Evolutionary conservation across 1,139 yeast genomes (phyloP).

Genomic region (Kodamaea suecica): DNA sequence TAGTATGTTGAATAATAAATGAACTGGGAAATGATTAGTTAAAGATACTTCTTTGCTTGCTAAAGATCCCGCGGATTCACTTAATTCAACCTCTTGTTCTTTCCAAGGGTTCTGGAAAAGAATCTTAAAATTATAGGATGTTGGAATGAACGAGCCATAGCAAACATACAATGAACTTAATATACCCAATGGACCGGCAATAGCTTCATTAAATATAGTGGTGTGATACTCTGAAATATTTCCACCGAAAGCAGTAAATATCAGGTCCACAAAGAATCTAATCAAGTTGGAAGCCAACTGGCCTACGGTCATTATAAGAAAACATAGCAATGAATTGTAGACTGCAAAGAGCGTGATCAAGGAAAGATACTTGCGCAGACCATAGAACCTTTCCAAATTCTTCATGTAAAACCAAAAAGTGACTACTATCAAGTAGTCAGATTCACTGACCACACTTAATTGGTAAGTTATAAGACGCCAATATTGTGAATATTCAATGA

Average conservation of each 20-base stretch:
- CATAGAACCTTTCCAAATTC: conserved; percentile 61
- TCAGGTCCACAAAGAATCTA: conserved; percentile 22
- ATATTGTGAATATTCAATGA: conserved; percentile 59
- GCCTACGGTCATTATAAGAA: conserved; percentile 38
- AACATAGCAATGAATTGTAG: conserved; percentile 34
- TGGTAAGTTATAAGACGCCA: conserved; percentile 65
- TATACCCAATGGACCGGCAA: conserved; percentile 64
- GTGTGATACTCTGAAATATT: conserved; percentile 18
- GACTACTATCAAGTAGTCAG: conserved; percentile 55
- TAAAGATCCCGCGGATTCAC: conserved; percentile 1
- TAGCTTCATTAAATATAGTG: conserved; percentile 35
- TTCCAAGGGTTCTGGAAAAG: conserved; percentile 28
- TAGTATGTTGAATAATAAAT: conserved; percentile 50
- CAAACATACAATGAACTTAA: conserved; percentile 58
- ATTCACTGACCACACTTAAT: conserved; percentile 57
- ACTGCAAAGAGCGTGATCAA: conserved; percentile 30
- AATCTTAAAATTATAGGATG: conserved; percentile 56
- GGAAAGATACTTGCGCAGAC: conserved; percentile 56
- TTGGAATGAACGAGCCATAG: conserved; percentile 57
- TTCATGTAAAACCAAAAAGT: conserved; percentile 58
- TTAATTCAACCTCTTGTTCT: neutral
- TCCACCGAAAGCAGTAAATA: conserved; percentile 5
- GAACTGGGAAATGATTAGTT: conserved; percentile 59
- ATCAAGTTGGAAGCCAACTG: conserved; percentile 32
- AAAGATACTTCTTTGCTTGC: conserved; percentile 33